These are phyloP conservation scores for Lachnellula willkommii DNA, from an alignment of 2,329 filamentous ascomycete species.

Conservation along the genomic window DNA sequence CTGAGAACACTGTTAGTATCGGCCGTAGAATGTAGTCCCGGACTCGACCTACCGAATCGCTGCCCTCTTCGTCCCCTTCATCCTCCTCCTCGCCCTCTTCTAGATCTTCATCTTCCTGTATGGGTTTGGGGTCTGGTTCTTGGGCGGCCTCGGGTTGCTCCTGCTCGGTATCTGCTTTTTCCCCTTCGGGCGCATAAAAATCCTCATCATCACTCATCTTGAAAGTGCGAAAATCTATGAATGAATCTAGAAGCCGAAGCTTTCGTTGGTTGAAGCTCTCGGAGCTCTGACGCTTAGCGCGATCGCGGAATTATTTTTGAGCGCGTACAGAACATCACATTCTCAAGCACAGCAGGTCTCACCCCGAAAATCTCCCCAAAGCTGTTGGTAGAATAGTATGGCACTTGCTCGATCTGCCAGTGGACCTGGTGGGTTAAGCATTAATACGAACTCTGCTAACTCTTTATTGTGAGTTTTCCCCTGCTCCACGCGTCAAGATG, in stretches of 20 bases:
- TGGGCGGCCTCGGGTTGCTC: slow-evolving; percentile 21
- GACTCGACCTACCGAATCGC: slow-evolving; percentile 42
- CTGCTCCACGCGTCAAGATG: slow-evolving; percentile 18
- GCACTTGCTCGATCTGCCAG: slow-evolving; percentile 49
- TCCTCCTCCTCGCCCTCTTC: slow-evolving; percentile 63
- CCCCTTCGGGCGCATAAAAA: slow-evolving; percentile 59
- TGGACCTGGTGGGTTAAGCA: slow-evolving; percentile 55
- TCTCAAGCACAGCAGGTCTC: slow-evolving; percentile 1
- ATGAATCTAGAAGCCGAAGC: not conserved
- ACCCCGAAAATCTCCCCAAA: not conserved
- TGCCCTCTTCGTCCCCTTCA: slow-evolving; percentile 52
- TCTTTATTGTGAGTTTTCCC: slow-evolving; percentile 44
- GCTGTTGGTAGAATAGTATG: slow-evolving; percentile 20
- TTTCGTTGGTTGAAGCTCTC: slow-evolving; percentile 5
- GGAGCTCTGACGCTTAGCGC: slow-evolving; percentile 19
- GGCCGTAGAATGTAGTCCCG: not conserved
- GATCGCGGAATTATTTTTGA: slow-evolving; percentile 9
- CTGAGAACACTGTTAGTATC: slow-evolving; percentile 32
- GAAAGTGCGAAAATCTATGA: not conserved
- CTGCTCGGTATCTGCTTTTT: slow-evolving; percentile 21
- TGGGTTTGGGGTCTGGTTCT: slow-evolving; percentile 28
- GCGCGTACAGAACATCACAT: slow-evolving; percentile 1
- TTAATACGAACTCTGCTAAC: slow-evolving; percentile 59
- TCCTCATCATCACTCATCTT: slow-evolving; percentile 64
- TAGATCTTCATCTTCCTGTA: slow-evolving; percentile 46